phyloP scores from a whole-genome alignment of 1,139 yeast species.

The Wickerhamiella infanticola region DNA sequence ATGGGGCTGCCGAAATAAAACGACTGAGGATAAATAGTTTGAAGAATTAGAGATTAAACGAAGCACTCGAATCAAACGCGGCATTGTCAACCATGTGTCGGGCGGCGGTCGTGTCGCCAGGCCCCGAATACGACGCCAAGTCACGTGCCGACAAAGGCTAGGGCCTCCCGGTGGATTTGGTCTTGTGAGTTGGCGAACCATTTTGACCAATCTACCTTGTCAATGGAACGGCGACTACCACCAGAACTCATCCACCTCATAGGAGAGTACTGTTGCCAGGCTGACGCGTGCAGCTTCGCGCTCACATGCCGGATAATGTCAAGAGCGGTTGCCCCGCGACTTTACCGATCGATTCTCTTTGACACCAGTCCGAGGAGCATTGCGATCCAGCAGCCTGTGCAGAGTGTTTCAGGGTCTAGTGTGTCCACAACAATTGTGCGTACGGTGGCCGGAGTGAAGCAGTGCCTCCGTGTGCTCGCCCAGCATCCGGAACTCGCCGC shows the following conservation, averaged over 20 bases:
- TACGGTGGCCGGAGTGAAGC: constrained; percentile 13
- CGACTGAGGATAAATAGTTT: too few species aligned
- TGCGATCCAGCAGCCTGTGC: neutral
- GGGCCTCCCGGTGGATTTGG: neutral
- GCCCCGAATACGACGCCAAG: too few species aligned
- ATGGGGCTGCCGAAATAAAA: too few species aligned
- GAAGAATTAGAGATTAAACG: too few species aligned
- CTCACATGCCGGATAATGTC: constrained; percentile 9
- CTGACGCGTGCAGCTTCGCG: constrained; percentile 12
- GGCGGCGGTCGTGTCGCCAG: too few species aligned
- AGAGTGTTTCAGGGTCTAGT: constrained; percentile 1
- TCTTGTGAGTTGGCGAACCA: neutral
- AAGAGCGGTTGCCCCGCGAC: constrained; percentile 6
- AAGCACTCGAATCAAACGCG: too few species aligned
- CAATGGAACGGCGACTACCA: constrained; percentile 7
- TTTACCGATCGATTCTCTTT: constrained; percentile 12
- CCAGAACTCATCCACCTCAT: constrained; percentile 8
- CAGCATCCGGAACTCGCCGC: constrained; percentile 7
- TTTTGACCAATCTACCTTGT: neutral
- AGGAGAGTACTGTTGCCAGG: constrained; percentile 10
- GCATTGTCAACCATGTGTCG: too few species aligned
- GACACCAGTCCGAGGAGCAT: constrained; percentile 12
- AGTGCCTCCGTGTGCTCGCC: constrained; percentile 10
- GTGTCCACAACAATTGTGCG: constrained; percentile 9
- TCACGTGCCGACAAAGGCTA: neutral